phyloP scores from a whole-genome alignment of 306 rosid genomes.

The Malus fusca region DNA sequence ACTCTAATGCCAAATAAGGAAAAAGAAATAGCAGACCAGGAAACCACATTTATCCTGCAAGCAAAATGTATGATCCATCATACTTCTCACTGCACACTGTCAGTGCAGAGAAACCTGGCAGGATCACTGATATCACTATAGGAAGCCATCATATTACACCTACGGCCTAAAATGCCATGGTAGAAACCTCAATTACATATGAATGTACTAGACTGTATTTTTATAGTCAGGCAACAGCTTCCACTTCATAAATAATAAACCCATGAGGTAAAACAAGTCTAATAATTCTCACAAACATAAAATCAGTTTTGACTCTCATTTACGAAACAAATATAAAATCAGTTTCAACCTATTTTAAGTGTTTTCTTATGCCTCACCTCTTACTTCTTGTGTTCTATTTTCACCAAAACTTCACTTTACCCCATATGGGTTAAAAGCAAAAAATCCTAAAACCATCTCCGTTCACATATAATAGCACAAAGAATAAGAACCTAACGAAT shows the following conservation, averaged over 20 bases:
- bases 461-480: background rate
- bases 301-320: background rate
- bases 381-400: background rate
- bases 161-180: slow-evolving; percentile 64
- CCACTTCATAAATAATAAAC: slow-evolving; percentile 17
- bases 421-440: background rate
- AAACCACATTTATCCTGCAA: slow-evolving; percentile 1
- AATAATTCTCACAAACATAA: background rate
- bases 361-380: background rate
- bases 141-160: slow-evolving; percentile 71
- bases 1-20: background rate
- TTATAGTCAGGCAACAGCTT: slow-evolving; percentile 37
- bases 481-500: background rate
- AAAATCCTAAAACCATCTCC: background rate
- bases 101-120: slow-evolving; percentile 99
- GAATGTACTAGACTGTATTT: slow-evolving; percentile 4
- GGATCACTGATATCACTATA: slow-evolving; percentile 54
- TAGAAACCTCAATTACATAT: slow-evolving; percentile 33
- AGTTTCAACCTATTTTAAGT: background rate
- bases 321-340: background rate
- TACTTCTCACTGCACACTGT: slow-evolving; percentile 99
- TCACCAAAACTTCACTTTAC: background rate
- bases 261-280: background rate
- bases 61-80: slow-evolving; percentile 73
- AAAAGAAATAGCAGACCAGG: background rate